Evolutionary conservation across 1,284 basidiomycete genomes (phyloP), one percentile per base, ranked within the genome.

Genomic region (Fomitopsis palustris): DNA sequence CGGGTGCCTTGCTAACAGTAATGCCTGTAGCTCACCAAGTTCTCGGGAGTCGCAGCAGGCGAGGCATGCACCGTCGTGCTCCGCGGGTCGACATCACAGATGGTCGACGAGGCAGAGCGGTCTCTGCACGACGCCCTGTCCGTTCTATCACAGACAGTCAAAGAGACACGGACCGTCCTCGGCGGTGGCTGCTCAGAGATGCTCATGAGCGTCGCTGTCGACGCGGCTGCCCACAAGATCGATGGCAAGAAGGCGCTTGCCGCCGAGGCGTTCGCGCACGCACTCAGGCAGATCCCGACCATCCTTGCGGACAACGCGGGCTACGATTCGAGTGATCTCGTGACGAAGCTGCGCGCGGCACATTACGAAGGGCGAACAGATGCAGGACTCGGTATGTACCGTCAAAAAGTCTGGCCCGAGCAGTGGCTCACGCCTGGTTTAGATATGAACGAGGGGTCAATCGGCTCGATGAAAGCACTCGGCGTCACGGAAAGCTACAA

Each of bases 31-130:
- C 81, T 99, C 62, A 97, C 98, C 81, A 98, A 98, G 78, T 99
- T 99, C 80, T 98, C 95, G 5, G 97, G 96, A 43, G 96, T 99
- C 41, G 95, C 96, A 14, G 96, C 96, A 29, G 96, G 96, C 27
- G 89, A 98, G 75, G 97, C 97, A n/a, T 99, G 97, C 75, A 99
- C 97, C 0, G 95, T 99, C 53, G 96, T 99, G 14, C 83, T 99
- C 3, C 91, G 96, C 23, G 97, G 97, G 23, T 97, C 95, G 9
- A 99, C 97, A 29, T 88, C 89, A 59, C 97, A 99, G 74, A 99
- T 99, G 96, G 89, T 99, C 25, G 97, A 99, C 70, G 97, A 99
- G 76, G 97, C 97, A 3, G 97, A 99, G 71, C 88, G 97, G 19
- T 98, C 97, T 2, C 78, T 99, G 53, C 97, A 99, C 70, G 97